phyloP scores from a whole-genome alignment of 2,329 filamentous ascomycete species.

The Aspergillus sp. region DNA sequence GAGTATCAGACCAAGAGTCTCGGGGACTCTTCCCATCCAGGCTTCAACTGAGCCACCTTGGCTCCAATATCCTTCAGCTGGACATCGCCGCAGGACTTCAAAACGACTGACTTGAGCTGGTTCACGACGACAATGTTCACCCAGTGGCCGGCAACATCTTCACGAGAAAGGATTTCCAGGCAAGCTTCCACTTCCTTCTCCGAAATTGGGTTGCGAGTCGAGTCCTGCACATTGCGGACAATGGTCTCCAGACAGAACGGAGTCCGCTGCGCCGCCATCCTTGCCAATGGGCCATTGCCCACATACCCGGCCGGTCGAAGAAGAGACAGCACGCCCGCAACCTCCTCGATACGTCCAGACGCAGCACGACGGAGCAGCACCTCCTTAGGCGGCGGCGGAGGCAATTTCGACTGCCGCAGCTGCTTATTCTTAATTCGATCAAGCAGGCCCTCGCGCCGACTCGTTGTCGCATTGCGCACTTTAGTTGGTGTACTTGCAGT shows the following conservation, averaged over 20 bases:
- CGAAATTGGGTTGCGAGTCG: constrained; percentile 54
- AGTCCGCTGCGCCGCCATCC: constrained; percentile 50
- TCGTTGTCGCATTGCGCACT: constrained; percentile 28
- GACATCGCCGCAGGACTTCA: constrained; percentile 42
- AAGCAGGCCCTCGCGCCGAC: constrained; percentile 62
- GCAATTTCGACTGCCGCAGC: constrained; percentile 47
- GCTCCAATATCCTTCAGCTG: constrained; percentile 37
- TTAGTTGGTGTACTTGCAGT: constrained; percentile 17
- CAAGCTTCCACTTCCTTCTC: constrained; percentile 49
- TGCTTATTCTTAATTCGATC: constrained; percentile 76
- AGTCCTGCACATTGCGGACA: constrained; percentile 67
- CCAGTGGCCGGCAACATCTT: constrained; percentile 52
- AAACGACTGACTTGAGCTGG: constrained; percentile 47
- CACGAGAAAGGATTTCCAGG: constrained; percentile 47
- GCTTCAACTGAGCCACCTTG: constrained; percentile 30
- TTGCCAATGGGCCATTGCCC: constrained; percentile 30
- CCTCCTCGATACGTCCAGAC: constrained; percentile 66
- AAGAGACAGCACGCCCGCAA: constrained; percentile 67
- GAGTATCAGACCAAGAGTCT: constrained; percentile 3
- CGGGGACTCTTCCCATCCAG: constrained; percentile 26
- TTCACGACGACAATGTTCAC: constrained; percentile 49
- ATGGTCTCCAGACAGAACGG: constrained; percentile 66
- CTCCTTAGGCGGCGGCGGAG: constrained; percentile 48
- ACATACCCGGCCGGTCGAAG: constrained; percentile 46
- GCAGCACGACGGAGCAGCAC: constrained; percentile 64